A percentile compares a stretch with the other conserved stretches of the same genome.
Evolutionary conservation across 2,329 filamentous ascomycete species (phyloP).

Genomic region (Drechmeria coniospora): DNA sequence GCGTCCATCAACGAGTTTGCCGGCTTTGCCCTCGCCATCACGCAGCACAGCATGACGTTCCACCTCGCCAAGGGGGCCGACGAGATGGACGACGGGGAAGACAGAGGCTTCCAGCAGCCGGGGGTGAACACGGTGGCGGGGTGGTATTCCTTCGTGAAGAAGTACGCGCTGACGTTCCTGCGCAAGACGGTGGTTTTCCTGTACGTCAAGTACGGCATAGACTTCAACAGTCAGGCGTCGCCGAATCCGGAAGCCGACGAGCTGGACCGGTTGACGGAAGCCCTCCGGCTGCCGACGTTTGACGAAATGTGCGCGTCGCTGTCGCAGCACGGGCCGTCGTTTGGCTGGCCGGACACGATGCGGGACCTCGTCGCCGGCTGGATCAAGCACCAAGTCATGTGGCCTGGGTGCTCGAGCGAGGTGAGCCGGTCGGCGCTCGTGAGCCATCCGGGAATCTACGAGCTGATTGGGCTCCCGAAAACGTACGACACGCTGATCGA

Average conservation of each 20-base stretch:
- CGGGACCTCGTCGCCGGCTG: conserved; percentile 45
- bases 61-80: conserved; percentile 16
- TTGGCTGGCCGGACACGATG: conserved; percentile 34
- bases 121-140: conserved; percentile 36
- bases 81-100: conserved; percentile 16
- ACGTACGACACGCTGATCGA: conserved; percentile 89
- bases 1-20: conserved; percentile 38
- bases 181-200: conserved; percentile 74
- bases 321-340: conserved; percentile 25
- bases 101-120: conserved; percentile 38
- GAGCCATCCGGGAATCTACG: conserved; percentile 83
- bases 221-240: conserved; percentile 60
- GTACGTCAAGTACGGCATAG: conserved; percentile 75
- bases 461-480: conserved; percentile 80
- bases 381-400: conserved; percentile 49
- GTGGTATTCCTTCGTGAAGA: conserved; percentile 49
- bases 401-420: conserved; percentile 15
- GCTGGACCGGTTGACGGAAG: conserved; percentile 63
- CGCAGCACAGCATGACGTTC: conserved; percentile 27
- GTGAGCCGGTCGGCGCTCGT: conserved; percentile 29
- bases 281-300: conserved; percentile 61
- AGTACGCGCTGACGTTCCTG: conserved; percentile 80
- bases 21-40: conserved; percentile 35
- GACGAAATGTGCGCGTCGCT: conserved; percentile 59
- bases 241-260: conserved; percentile 54